These are phyloP conservation scores for Aureobasidium namibiae DNA, from an alignment of 2,329 filamentous ascomycete genomes.

Conservation along the genomic window DNA sequence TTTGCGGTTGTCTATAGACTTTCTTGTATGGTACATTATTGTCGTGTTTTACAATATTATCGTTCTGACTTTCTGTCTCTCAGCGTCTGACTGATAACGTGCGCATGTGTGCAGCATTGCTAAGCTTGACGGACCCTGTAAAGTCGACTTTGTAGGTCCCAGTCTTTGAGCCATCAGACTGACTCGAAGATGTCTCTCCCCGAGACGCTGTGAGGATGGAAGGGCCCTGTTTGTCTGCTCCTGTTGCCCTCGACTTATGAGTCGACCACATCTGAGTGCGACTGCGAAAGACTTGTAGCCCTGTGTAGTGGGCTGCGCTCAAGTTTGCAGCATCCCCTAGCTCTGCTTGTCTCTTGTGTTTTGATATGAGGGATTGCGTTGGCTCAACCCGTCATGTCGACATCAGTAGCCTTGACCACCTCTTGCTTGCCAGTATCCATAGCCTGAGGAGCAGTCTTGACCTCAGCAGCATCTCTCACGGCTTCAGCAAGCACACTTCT, in stretches of 20 bases:
- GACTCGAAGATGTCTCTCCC: not conserved
- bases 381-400: constrained; percentile 25
- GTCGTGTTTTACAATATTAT: not conserved
- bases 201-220: too few species aligned
- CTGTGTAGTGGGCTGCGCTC: too few species aligned
- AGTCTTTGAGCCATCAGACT: not conserved
- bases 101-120: not conserved
- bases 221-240: too few species aligned
- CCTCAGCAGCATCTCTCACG: constrained; percentile 48
- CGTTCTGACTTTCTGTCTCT: not conserved
- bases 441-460: constrained; percentile 20
- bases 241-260: too few species aligned
- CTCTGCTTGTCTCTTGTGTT: not conserved
- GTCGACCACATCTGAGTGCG: too few species aligned
- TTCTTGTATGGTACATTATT: not conserved
- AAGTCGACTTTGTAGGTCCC: not conserved
- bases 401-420: constrained; percentile 16
- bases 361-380: not conserved
- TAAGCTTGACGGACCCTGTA: not conserved
- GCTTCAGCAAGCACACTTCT: constrained; percentile 54
- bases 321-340: not conserved
- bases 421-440: not conserved
- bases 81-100: not conserved
- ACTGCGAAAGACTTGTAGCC: too few species aligned
- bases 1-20: not conserved